Conservation (phyloP, 1,139 yeast species). For the Candida gigantensis region DNA sequence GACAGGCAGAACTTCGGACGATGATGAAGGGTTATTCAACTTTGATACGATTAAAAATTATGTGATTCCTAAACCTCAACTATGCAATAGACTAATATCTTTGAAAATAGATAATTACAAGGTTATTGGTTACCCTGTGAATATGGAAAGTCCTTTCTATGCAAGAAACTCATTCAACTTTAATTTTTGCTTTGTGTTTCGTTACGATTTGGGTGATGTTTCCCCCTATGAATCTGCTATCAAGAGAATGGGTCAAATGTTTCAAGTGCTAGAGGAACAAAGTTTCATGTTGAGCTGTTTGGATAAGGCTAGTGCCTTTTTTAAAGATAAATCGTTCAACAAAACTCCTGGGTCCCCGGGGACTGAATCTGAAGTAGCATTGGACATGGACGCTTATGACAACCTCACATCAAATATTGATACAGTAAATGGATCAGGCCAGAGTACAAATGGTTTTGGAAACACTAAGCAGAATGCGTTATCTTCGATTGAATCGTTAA, state of each 20-base stretch:
- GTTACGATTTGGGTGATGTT: constrained; percentile 69
- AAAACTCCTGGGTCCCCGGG: constrained; percentile 1
- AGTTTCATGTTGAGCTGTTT: constrained; percentile 67
- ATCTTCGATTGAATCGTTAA: constrained; percentile 72
- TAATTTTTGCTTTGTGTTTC: constrained; percentile 90
- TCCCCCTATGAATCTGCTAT: constrained; percentile 87
- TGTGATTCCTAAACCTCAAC: constrained; percentile 88
- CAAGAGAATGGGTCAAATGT: constrained; percentile 82
- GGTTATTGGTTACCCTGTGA: constrained; percentile 89
- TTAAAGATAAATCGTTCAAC: constrained; percentile 21
- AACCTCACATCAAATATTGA: not conserved
- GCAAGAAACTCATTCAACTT: constrained; percentile 90
- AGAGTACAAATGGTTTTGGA: constrained; percentile 42
- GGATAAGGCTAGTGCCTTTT: constrained; percentile 39
- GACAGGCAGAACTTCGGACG: constrained; percentile 4
- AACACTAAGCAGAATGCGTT: constrained; percentile 46
- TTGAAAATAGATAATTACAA: constrained; percentile 70
- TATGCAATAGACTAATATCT: constrained; percentile 80
- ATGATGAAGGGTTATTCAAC: constrained; percentile 51
- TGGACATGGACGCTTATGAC: not conserved
- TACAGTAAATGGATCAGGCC: constrained; percentile 8
- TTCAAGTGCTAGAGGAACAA: constrained; percentile 88
- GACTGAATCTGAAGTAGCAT: not conserved
- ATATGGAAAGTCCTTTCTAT: constrained; percentile 71
- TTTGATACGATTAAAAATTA: constrained; percentile 88